Base-by-base conservation (phyloP, 2,329 filamentous ascomycete genomes). In the Huntiella savannae region DNA sequence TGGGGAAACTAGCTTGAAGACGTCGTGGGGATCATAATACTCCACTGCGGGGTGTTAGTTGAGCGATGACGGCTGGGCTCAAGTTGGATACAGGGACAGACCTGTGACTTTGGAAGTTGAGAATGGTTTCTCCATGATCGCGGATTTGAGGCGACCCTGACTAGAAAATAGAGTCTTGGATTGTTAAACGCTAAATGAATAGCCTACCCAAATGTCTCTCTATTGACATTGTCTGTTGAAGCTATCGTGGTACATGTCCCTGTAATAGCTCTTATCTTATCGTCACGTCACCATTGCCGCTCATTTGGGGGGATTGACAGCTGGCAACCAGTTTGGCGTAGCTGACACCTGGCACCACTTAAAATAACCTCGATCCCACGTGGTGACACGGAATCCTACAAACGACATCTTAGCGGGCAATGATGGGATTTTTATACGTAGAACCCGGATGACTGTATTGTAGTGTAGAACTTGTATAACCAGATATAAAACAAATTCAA, bases 11-110 rank as follows among this genome's bases (percentile, higher is more conserved):
- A 88, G 71, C 49, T 83, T 77, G 63, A 88, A 96, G 52, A 96
- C 73, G 56, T 82, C 79, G 59, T 84, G 82, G 45, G 91, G 88
- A 64, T 98, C 91, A 65, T 82, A 85, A 65, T 94, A 98, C 69
- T 96, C 87, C 66, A 95, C 86, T 93, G 12, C 22, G 39, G 48
- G 19, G 15, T 22, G 10, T 42, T 32, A n/a, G 28, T 36, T 51
- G 37, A 47, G 43, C 42, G 35, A 10, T 37, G 12, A 38, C 5
- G n/a, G 38, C 8, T 8, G 15, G 8, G 41, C 34, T n/a, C 42
- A 51, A 34, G 36, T 22, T 47, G n/a, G 3, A 36, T 8, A 16
- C 7, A 12, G 10, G 16, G 4, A 52, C 61, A 46, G 65, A 82
- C 79, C 79, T 59, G 79, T 83, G 57, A 85, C 81, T 69, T 84